Evolutionary conservation across 1,284 basidiomycete genomes (phyloP).

Genomic region (Mycena sp.): DNA sequence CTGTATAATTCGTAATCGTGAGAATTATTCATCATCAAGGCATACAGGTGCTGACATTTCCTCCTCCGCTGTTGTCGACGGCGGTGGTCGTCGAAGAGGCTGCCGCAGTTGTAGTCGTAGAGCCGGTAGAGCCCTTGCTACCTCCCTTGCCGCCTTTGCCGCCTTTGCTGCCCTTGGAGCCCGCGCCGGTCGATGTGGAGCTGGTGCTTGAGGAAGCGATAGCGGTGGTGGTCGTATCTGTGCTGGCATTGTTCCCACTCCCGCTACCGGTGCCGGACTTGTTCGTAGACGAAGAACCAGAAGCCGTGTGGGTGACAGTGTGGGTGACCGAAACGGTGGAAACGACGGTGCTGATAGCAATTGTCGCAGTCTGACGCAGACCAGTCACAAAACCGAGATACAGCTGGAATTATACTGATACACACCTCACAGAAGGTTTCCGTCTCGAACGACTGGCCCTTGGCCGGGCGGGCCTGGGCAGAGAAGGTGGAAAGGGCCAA

Average conservation of each 20-base stretch:
- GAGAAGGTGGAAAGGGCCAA: constrained; percentile 18
- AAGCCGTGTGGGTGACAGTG: constrained; percentile 1
- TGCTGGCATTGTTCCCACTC: neutral
- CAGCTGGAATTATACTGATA: neutral
- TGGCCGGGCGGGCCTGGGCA: constrained; percentile 6
- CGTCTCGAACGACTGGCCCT: constrained; percentile 9
- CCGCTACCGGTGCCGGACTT: neutral
- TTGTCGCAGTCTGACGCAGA: constrained; percentile 12
- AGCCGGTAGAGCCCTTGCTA: neutral
- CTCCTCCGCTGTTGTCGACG: neutral
- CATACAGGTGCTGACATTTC: neutral
- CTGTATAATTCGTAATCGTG: too few relatives aligned
- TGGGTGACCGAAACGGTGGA: constrained; percentile 11
- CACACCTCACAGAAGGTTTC: constrained; percentile 25
- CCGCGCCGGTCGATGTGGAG: neutral
- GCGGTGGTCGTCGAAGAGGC: neutral
- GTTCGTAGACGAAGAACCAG: neutral
- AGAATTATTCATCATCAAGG: too few relatives aligned
- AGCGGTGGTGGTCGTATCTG: constrained; percentile 3
- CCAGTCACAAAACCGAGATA: neutral
- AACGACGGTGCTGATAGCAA: constrained; percentile 17
- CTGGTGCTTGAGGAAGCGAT: neutral
- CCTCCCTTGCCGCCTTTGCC: too few relatives aligned
- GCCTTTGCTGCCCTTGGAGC: constrained; percentile 4
- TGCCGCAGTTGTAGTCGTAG: constrained; percentile 2